A percentile compares a stretch with the other conserved stretches of the same genome.
phyloP scores from a whole-genome alignment of 2,329 filamentous ascomycete genomes.

The Fusarium nurragi region DNA sequence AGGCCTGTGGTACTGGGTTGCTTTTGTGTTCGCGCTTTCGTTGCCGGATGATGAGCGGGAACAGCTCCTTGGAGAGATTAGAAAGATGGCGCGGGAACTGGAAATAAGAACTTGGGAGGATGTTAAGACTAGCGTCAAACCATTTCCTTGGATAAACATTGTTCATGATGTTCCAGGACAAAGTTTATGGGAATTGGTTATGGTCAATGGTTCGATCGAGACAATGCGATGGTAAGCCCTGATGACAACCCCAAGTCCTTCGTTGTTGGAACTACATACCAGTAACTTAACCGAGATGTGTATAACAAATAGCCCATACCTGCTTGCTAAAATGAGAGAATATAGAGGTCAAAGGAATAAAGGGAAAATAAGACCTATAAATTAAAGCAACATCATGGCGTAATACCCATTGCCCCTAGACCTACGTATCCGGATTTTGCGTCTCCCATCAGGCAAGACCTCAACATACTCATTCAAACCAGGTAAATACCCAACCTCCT shows the following conservation, averaged over 20 bases:
- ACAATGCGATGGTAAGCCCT: no score
- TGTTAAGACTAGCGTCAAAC: not conserved
- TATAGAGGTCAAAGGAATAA: not conserved
- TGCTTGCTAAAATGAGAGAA: not conserved
- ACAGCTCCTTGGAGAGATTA: not conserved
- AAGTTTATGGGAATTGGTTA: constrained; percentile 15
- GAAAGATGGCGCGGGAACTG: not conserved
- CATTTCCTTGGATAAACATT: constrained; percentile 28
- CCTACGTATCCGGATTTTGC: constrained; percentile 18
- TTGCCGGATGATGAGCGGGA: not conserved
- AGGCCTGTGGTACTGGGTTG: constrained; percentile 24
- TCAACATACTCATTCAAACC: constrained; percentile 25
- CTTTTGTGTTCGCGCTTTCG: constrained; percentile 24
- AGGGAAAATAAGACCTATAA: not conserved
- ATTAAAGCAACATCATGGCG: not conserved
- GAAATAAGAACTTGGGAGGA: constrained; percentile 14
- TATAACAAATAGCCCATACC: no score
- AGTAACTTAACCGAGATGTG: no score
- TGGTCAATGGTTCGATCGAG: not conserved
- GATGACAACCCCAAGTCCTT: no score
- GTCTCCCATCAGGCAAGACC: constrained; percentile 20
- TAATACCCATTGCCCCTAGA: constrained; percentile 3
- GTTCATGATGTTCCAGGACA: constrained; percentile 24
- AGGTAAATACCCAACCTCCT: constrained; percentile 17
- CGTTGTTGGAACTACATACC: no score